Evolutionary conservation across 1,284 basidiomycete genomes (phyloP), one percentile per base, ranked within the genome.

Genomic region (Puccinia polysora): DNA sequence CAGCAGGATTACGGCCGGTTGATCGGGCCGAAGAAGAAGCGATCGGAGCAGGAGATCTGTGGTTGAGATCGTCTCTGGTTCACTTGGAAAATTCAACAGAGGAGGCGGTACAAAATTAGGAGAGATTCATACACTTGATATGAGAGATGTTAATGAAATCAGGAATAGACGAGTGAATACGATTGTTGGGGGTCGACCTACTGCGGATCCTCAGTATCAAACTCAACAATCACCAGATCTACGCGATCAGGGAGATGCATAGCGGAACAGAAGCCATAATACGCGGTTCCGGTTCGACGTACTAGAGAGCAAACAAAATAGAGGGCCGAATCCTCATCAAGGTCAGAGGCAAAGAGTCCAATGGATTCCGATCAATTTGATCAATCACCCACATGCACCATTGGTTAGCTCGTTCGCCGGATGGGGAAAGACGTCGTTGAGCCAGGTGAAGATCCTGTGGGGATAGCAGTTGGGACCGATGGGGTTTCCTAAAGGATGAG

Each of bases 391-490:
- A 79, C 78, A 62, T 1, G 93, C 94, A 36, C 93, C 94, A 79
- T 96, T 96, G 15, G 94, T 97, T 75, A 97, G 85, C 80, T 96
- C 92, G 7, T 91, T 91, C 1, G 89, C 89, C 0, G 92, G 92
- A 80, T 97, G 90, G 0, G 93, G 93, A 81, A 97, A 97, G 18
- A 96, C 85, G 64, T 84, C 85, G 81, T 94, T 91, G 89, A 92
- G 94, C 93, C 94, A 97, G 73, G 88, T 84, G 83, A 96, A 96
- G 82, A 97, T 89, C 49, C 86, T 85, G 45, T 89, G 87, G 0
- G 93, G 92, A 80, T 94, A 97, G 80, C 93, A 95, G 75, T 82
- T 83, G 0, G 89, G 84, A 0, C 91, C 86, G 70, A 96, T 84
- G 3, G 90, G 91, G 80, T 95, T 90, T 76, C 94, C 78, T 3